Evolutionary conservation across 2,329 filamentous ascomycete species (phyloP).

Genomic region (Fusarium lyarnte): DNA sequence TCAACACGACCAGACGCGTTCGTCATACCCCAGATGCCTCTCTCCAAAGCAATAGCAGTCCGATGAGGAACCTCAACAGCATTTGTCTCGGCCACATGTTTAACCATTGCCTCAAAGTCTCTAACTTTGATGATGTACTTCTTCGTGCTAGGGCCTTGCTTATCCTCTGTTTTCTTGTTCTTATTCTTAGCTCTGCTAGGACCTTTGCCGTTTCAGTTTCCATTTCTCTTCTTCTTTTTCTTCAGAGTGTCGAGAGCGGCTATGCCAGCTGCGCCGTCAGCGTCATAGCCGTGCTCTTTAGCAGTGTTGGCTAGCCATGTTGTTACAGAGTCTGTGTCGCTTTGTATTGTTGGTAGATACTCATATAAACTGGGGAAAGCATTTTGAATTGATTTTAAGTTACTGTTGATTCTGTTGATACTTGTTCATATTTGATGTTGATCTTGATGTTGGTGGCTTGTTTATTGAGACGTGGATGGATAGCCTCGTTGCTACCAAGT

Average conservation of each 20-base stretch:
- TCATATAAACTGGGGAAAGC: background rate
- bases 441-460: background rate
- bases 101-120: slow-evolving; percentile 34
- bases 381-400: background rate
- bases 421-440: too few relatives aligned
- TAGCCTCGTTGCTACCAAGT: background rate
- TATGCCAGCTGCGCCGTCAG: background rate
- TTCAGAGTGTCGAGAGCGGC: background rate
- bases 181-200: background rate
- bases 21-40: slow-evolving; percentile 22
- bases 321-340: slow-evolving; percentile 33
- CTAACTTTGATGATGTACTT: slow-evolving; percentile 19
- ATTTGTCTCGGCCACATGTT: slow-evolving; percentile 12
- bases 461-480: background rate
- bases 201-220: slow-evolving; percentile 6
- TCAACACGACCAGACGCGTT: background rate
- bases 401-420: background rate
- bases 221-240: background rate
- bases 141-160: background rate
- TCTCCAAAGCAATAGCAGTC: slow-evolving; percentile 21
- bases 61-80: slow-evolving; percentile 13
- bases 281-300: slow-evolving; percentile 17
- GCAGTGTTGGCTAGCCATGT: slow-evolving; percentile 28
- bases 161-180: background rate
- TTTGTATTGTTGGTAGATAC: slow-evolving; percentile 34